phyloP scores from a whole-genome alignment of 2,329 filamentous ascomycete species.

The Aspergillus piperis region DNA sequence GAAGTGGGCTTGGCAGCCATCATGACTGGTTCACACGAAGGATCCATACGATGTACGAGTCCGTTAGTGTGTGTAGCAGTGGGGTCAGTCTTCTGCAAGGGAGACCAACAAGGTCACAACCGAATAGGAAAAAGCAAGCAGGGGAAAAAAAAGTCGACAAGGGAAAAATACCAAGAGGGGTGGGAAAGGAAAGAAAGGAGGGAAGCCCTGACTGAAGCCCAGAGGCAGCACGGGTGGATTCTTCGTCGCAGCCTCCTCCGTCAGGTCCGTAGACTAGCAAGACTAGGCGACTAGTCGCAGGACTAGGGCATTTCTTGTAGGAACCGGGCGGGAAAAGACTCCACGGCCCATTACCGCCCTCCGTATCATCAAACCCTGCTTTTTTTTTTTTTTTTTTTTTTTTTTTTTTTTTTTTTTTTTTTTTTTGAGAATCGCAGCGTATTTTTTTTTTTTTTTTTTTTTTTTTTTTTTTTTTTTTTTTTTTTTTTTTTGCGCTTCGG shows the following conservation, averaged over 20 bases:
- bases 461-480: neutral
- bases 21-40: neutral
- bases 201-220: neutral
- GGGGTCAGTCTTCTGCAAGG: constrained; percentile 12
- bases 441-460: neutral
- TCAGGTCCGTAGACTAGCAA: constrained; percentile 18
- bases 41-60: constrained; percentile 12
- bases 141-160: neutral
- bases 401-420: neutral
- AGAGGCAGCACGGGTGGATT: constrained; percentile 6
- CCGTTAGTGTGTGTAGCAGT: constrained; percentile 23
- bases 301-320: constrained; percentile 11
- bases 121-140: constrained; percentile 5
- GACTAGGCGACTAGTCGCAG: constrained; percentile 17
- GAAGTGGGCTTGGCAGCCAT: constrained; percentile 18
- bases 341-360: constrained; percentile 8
- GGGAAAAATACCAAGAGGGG: neutral
- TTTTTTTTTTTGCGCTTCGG: neutral
- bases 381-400: neutral
- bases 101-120: constrained; percentile 4
- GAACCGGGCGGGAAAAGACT: constrained; percentile 1
- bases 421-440: no score
- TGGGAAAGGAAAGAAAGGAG: neutral
- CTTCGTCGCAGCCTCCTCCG: constrained; percentile 17
- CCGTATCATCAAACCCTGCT: constrained; percentile 2